Conservation (phyloP, 2,329 filamentous ascomycete genomes). For the Hymenotorrendiella dingleyae region DNA sequence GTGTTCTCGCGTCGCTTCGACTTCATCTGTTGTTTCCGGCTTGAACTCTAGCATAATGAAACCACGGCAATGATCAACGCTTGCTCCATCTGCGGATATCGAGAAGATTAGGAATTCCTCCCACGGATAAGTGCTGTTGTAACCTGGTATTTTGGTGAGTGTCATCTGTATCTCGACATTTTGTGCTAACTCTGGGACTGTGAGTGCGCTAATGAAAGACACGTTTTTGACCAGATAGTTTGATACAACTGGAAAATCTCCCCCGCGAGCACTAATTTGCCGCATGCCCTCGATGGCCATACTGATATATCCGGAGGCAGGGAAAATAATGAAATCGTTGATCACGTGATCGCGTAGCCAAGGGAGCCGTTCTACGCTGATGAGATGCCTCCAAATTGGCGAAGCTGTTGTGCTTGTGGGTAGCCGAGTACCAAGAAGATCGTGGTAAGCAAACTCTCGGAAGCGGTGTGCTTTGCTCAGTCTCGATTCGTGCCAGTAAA, state of each 20-base stretch:
- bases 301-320: slow-evolving; percentile 25
- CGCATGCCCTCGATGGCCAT: slow-evolving; percentile 28
- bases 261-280: slow-evolving; percentile 1
- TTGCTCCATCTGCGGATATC: slow-evolving; percentile 8
- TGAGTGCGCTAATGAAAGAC: slow-evolving; percentile 26
- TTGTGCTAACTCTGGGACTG: slow-evolving; percentile 29
- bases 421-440: slow-evolving; percentile 23
- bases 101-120: slow-evolving; percentile 12
- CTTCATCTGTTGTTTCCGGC: slow-evolving; percentile 5
- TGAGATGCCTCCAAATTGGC: slow-evolving; percentile 26
- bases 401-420: slow-evolving; percentile 35
- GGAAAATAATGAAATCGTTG: slow-evolving; percentile 21
- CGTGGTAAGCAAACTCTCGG: slow-evolving; percentile 34
- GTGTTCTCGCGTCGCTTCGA: slow-evolving; percentile 1
- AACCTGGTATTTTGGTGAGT: background rate
- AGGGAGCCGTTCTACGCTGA: slow-evolving; percentile 20
- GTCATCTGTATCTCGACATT: background rate
- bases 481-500: slow-evolving; percentile 44
- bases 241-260: background rate
- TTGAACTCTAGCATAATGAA: slow-evolving; percentile 25
- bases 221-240: slow-evolving; percentile 3
- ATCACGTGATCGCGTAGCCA: slow-evolving; percentile 29
- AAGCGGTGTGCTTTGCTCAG: slow-evolving; percentile 37
- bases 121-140: background rate
- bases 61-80: slow-evolving; percentile 33